These are phyloP conservation scores for Fusarium secorum DNA, from an alignment of 2,329 filamentous ascomycete genomes.

Conservation along the genomic window DNA sequence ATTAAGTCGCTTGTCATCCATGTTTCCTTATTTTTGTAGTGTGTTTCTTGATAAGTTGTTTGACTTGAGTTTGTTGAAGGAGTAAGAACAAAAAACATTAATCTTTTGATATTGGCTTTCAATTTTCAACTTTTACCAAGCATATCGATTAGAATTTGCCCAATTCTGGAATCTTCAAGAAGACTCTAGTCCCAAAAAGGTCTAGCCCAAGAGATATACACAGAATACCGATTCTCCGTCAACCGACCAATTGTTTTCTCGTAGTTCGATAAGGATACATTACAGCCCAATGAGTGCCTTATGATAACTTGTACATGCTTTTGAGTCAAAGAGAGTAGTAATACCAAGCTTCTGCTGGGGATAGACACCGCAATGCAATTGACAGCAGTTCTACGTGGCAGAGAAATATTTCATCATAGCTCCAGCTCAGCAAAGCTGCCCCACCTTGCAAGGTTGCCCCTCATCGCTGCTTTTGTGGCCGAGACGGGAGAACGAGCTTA, in stretches of 20 bases:
- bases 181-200: conserved; percentile 33
- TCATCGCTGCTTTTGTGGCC: conserved; percentile 66
- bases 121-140: conserved; percentile 30
- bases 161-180: conserved; percentile 55
- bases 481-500: conserved; percentile 3
- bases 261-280: conserved; percentile 5
- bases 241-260: not conserved
- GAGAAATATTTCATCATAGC: conserved; percentile 42
- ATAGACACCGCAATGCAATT: conserved; percentile 8
- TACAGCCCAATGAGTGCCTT: conserved; percentile 1
- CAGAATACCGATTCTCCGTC: conserved; percentile 30
- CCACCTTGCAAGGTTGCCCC: conserved; percentile 62
- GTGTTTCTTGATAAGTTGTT: not conserved
- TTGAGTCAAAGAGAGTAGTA: not conserved
- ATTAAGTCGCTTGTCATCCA: conserved; percentile 69
- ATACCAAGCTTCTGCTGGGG: not conserved
- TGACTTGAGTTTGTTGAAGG: not conserved
- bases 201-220: conserved; percentile 36
- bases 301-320: not conserved
- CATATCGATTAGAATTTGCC: conserved; percentile 40
- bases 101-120: conserved; percentile 15
- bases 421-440: conserved; percentile 52
- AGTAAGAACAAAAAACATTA: conserved; percentile 2
- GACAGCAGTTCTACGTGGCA: conserved; percentile 35
- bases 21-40: conserved; percentile 37